Percentiles rank a stretch among this genome's conserved stretches.
These are phyloP conservation scores for Rubus parviflorus DNA, from an alignment of 306 rosid genomes.

Conservation along the genomic window DNA sequence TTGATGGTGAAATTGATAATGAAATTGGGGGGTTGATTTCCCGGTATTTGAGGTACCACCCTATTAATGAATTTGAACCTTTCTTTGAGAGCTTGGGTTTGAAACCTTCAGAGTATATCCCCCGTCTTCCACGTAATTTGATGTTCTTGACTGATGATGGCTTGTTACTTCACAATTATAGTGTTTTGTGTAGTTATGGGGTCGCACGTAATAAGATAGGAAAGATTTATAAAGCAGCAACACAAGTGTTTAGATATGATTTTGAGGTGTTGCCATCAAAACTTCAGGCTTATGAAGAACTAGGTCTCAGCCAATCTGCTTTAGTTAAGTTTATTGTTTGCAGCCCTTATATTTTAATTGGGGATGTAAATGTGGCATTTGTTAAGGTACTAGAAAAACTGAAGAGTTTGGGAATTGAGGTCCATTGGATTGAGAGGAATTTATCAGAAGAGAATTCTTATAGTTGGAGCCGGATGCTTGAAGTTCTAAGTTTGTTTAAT, in stretches of 20 bases:
- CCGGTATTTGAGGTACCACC: conserved; percentile 65
- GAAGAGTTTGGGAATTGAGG: conserved; percentile 43
- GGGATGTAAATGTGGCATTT: conserved; percentile 46
- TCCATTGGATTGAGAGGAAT: conserved; percentile 45
- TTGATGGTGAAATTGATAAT: conserved; percentile 14
- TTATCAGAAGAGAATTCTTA: conserved; percentile 44
- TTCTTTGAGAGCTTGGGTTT: conserved; percentile 83
- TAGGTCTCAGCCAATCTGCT: conserved; percentile 35
- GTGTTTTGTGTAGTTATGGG: conserved; percentile 56
- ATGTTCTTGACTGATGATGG: conserved; percentile 58
- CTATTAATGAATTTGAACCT: conserved; percentile 84
- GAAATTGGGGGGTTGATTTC: conserved; percentile 39
- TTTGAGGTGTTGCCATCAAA: conserved; percentile 53
- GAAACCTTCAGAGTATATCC: conserved; percentile 56
- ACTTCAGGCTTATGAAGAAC: conserved; percentile 52
- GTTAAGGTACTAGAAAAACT: conserved; percentile 54
- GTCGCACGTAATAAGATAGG: conserved; percentile 59
- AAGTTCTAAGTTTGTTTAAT: conserved; percentile 44
- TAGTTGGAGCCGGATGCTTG: conserved; percentile 60
- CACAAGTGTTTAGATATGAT: conserved; percentile 43
- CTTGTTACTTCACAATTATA: conserved; percentile 59
- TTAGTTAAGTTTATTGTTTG: conserved; percentile 38
- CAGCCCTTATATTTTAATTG: conserved; percentile 63
- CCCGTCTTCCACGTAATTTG: conserved; percentile 56
- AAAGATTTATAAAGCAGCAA: conserved; percentile 48